Conservation (phyloP, 148 eudicot genomes). For the Rhododendron molle region DNA sequence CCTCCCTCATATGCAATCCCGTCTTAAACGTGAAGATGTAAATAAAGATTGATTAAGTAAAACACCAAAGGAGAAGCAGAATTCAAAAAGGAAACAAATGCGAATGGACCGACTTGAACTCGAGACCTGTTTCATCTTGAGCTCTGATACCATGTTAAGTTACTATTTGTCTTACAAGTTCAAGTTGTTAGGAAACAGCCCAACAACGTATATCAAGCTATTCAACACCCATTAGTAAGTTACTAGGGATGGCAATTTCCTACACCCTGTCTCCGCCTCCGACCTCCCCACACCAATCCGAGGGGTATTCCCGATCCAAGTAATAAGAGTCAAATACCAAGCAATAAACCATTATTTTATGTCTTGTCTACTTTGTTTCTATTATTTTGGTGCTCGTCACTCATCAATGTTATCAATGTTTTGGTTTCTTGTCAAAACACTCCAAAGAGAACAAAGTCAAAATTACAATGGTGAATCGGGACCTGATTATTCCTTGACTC, state of each 20-base stretch:
- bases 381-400: background rate
- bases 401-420: no score
- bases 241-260: background rate
- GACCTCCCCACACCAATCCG: background rate
- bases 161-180: background rate
- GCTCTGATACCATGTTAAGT: background rate
- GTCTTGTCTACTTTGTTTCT: background rate
- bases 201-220: background rate
- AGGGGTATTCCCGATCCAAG: background rate
- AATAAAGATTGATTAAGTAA: no score
- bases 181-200: background rate
- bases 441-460: background rate
- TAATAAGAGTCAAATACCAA: background rate
- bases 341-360: background rate
- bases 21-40: background rate
- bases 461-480: background rate
- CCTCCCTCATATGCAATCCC: background rate
- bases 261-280: background rate
- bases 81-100: background rate
- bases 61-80: background rate
- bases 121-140: background rate
- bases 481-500: background rate
- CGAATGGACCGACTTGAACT: background rate
- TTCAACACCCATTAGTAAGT: background rate
- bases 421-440: background rate